These are phyloP conservation scores for Mycotypha africana DNA, from an alignment of 371 early-diverging fungal species.

Conservation along the genomic window DNA sequence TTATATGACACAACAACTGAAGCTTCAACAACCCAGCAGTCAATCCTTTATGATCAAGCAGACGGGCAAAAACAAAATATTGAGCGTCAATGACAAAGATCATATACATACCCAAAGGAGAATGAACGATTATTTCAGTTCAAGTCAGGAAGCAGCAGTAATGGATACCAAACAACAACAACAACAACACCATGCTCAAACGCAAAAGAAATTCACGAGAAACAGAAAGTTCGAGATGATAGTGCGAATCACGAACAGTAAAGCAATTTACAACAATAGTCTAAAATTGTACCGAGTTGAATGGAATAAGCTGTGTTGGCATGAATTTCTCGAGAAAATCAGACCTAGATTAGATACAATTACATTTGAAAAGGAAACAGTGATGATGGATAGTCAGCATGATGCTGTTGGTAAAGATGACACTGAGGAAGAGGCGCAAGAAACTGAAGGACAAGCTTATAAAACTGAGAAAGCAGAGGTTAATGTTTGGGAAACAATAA, in stretches of 20 bases:
- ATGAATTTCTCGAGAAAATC: neutral
- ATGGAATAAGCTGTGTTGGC: slow-evolving; percentile 3
- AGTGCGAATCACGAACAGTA: neutral
- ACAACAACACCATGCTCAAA: neutral
- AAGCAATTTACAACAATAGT: neutral
- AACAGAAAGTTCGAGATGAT: neutral
- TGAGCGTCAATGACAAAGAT: neutral
- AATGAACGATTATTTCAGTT: neutral
- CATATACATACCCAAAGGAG: neutral
- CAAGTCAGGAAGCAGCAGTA: neutral
- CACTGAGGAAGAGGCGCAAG: neutral
- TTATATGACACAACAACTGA: slow-evolving; percentile 12
- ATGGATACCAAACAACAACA: too few species aligned
- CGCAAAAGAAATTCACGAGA: too few species aligned
- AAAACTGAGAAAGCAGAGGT: neutral
- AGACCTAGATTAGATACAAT: slow-evolving; percentile 1
- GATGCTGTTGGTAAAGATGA: neutral
- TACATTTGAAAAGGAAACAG: neutral
- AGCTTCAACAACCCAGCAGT: neutral
- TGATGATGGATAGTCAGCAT: neutral
- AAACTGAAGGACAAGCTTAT: neutral
- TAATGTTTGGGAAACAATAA: slow-evolving; percentile 6
- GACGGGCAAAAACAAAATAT: neutral
- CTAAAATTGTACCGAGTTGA: slow-evolving; percentile 9
- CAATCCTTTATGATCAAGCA: neutral